Evolutionary conservation across 1,284 basidiomycete species (phyloP).

Genomic region (Rhodotorula sp.): DNA sequence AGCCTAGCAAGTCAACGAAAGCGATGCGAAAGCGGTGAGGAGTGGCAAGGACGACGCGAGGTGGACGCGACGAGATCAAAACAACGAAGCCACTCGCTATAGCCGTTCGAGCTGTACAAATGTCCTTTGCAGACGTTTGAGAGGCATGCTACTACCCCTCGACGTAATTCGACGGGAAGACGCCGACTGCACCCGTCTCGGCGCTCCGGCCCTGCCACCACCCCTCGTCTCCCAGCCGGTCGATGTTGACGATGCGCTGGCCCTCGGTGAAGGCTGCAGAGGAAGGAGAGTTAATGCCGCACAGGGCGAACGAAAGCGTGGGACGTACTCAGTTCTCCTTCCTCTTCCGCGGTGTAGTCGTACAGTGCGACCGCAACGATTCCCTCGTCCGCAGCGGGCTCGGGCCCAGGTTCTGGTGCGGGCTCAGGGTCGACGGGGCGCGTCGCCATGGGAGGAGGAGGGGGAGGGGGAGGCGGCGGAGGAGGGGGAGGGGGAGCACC

Average conservation of each 20-base stretch:
- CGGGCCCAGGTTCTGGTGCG: slow-evolving; percentile 21
- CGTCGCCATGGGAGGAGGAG: slow-evolving; percentile 52
- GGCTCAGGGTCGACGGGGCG: slow-evolving; percentile 50
- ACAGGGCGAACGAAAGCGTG: neutral
- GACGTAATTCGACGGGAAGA: slow-evolving; percentile 58
- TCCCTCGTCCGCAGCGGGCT: slow-evolving; percentile 47
- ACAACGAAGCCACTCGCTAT: neutral
- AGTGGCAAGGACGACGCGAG: neutral
- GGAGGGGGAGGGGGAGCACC: slow-evolving; percentile 39
- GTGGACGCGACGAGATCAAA: neutral
- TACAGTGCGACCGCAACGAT: slow-evolving; percentile 69
- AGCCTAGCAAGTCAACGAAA: too few relatives aligned
- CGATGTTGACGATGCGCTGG: slow-evolving; percentile 69
- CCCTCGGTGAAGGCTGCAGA: slow-evolving; percentile 67
- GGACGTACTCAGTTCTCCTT: slow-evolving; percentile 68
- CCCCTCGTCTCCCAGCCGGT: slow-evolving; percentile 63
- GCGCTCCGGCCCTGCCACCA: slow-evolving; percentile 80
- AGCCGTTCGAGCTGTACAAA: neutral
- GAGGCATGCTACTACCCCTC: neutral
- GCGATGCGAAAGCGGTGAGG: too few relatives aligned
- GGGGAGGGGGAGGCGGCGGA: slow-evolving; percentile 45
- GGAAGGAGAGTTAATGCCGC: neutral
- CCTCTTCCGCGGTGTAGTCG: slow-evolving; percentile 80
- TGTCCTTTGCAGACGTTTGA: too few relatives aligned
- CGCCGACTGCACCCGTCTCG: slow-evolving; percentile 42